A percentile compares a stretch with the other conserved stretches of the same genome.
Conservation (phyloP, 495 filamentous ascomycete species). For the Saxophila tyrrhenica region DNA sequence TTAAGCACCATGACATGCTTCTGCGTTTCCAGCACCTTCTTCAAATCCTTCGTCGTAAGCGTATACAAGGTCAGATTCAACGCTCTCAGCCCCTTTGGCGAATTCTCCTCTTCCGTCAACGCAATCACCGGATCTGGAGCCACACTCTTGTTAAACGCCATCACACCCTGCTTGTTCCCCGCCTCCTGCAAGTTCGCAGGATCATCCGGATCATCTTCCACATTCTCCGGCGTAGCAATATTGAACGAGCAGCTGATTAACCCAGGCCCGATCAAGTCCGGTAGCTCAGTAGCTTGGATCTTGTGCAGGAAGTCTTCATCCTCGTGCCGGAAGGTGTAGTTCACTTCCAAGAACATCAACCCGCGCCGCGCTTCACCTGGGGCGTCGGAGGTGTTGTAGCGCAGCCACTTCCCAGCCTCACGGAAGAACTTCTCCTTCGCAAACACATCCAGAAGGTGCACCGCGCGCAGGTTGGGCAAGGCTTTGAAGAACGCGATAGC, state of each 20-base stretch:
- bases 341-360: slow-evolving; percentile 29
- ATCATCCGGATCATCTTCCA: slow-evolving; percentile 19
- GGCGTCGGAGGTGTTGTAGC: slow-evolving; percentile 13
- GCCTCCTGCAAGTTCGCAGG: slow-evolving; percentile 18
- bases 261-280: slow-evolving; percentile 19
- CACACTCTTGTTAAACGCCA: slow-evolving; percentile 18
- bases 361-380: slow-evolving; percentile 7
- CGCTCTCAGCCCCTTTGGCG: slow-evolving; percentile 21
- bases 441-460: slow-evolving; percentile 36
- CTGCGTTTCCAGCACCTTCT: slow-evolving; percentile 17
- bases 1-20: slow-evolving; percentile 21
- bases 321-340: slow-evolving; percentile 28
- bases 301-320: slow-evolving; percentile 26
- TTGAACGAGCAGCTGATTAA: slow-evolving; percentile 24
- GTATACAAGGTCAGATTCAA: slow-evolving; percentile 25
- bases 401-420: slow-evolving; percentile 8
- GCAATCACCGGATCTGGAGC: slow-evolving; percentile 6
- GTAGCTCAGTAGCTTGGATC: slow-evolving; percentile 23
- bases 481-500: slow-evolving; percentile 27
- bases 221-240: slow-evolving; percentile 17
- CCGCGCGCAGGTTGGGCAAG: slow-evolving; percentile 20
- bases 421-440: slow-evolving; percentile 24
- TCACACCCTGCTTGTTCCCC: slow-evolving; percentile 18
- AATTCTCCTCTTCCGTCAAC: slow-evolving; percentile 19
- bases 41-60: slow-evolving; percentile 13